Conservation (phyloP, 2,329 filamentous ascomycete species). For the Blumeria hordei region DNA sequence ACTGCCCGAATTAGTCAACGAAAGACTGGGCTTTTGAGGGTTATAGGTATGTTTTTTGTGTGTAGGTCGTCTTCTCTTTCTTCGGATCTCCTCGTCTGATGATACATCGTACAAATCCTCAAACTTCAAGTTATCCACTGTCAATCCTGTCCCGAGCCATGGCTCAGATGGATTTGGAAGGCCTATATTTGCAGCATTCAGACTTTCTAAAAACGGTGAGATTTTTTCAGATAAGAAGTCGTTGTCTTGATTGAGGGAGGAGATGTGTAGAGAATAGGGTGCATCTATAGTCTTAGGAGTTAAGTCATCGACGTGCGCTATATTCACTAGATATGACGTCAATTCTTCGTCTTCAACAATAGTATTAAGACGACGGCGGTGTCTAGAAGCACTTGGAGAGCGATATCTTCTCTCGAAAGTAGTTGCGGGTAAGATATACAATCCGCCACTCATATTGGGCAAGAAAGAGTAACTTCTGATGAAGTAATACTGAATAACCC, state of each 20-base stretch:
- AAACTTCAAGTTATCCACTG: slow-evolving; percentile 47
- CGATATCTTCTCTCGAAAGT: too few relatives aligned
- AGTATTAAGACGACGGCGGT: too few relatives aligned
- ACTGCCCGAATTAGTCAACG: slow-evolving; percentile 8
- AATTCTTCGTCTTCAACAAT: too few relatives aligned
- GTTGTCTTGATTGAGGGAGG: slow-evolving; percentile 19
- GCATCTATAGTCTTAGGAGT: too few relatives aligned
- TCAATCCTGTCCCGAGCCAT: slow-evolving; percentile 36
- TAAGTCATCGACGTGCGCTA: too few relatives aligned
- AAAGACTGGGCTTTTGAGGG: slow-evolving; percentile 13
- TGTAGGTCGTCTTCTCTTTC: slow-evolving; percentile 18
- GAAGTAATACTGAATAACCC: too few relatives aligned
- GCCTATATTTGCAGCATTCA: slow-evolving; percentile 27
- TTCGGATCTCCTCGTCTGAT: slow-evolving; percentile 42
- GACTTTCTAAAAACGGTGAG: slow-evolving; percentile 35
- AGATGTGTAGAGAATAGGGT: too few relatives aligned
- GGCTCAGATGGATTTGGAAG: slow-evolving; percentile 30
- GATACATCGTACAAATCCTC: slow-evolving; percentile 71
- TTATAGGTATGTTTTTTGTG: slow-evolving; percentile 5
- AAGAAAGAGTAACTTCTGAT: too few relatives aligned
- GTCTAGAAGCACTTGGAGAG: too few relatives aligned
- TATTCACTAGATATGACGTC: too few relatives aligned
- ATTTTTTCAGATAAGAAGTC: slow-evolving; percentile 39
- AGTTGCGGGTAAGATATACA: too few relatives aligned
- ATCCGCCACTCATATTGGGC: too few relatives aligned